These are phyloP conservation scores for Aphanomyces invadans DNA, from an alignment of 352 stramenopile species.

Conservation along the genomic window DNA sequence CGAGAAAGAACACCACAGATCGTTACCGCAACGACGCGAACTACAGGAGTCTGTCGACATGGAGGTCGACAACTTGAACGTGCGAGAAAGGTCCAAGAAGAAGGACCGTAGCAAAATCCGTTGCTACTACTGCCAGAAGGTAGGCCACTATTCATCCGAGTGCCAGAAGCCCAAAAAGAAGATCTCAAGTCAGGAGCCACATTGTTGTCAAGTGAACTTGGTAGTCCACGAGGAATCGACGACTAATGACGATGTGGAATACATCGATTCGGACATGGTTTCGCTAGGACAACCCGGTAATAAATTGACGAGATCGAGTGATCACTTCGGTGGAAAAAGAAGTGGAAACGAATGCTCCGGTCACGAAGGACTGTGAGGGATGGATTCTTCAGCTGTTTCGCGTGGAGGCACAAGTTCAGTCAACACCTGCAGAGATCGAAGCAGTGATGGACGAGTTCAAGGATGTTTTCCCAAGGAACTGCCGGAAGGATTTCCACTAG, in stretches of 20 bases:
- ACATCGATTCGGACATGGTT: too few species aligned
- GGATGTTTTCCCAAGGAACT: background rate
- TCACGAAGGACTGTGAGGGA: too few species aligned
- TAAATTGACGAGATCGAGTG: too few species aligned
- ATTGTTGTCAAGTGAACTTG: background rate
- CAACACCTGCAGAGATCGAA: too few species aligned
- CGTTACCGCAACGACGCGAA: background rate
- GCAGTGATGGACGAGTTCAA: background rate
- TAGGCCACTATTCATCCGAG: background rate
- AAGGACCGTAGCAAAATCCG: background rate
- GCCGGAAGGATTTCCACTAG: background rate
- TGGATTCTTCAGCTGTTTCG: too few species aligned
- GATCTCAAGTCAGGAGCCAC: background rate
- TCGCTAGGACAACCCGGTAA: too few species aligned
- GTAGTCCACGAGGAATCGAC: background rate
- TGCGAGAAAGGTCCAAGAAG: background rate
- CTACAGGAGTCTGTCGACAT: background rate
- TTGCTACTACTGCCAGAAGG: constrained; percentile 1
- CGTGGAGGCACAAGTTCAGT: too few species aligned
- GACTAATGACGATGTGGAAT: background rate
- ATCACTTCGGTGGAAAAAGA: too few species aligned
- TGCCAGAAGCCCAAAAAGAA: background rate
- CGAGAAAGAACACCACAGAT: background rate
- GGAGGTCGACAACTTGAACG: background rate
- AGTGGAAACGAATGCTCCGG: too few species aligned